phyloP scores from a whole-genome alignment of 148 eudicot species.

The Arctostaphylos glauca region DNA sequence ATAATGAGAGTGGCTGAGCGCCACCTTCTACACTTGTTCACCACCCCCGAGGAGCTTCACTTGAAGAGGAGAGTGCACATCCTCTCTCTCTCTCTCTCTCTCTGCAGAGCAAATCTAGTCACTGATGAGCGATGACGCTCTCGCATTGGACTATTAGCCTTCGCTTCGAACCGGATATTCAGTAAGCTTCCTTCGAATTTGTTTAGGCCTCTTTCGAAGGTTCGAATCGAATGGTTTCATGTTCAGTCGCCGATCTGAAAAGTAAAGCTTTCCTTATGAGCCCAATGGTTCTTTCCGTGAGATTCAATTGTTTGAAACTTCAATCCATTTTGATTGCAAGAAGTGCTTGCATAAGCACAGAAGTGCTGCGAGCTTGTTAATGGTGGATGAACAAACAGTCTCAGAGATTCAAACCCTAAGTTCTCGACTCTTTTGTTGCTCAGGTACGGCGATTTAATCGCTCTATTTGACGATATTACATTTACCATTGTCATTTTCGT shows the following conservation, averaged over 20 bases:
- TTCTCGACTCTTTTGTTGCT: not conserved
- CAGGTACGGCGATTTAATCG: not conserved
- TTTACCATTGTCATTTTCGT: not conserved
- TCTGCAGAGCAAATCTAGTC: not conserved
- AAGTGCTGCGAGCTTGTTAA: not conserved
- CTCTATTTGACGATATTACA: not conserved
- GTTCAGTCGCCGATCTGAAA: not conserved
- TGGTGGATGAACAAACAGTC: not conserved
- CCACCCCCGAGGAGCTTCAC: not conserved
- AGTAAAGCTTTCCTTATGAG: not conserved
- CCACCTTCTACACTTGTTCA: not conserved
- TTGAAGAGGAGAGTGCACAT: too few relatives aligned
- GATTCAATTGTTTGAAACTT: not conserved
- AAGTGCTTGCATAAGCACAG: not conserved
- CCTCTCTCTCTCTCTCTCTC: slow-evolving; percentile 1
- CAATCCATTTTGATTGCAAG: not conserved
- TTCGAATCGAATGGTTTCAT: not conserved
- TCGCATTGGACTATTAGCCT: not conserved
- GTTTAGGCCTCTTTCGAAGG: not conserved
- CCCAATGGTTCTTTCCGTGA: not conserved
- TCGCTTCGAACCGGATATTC: not conserved
- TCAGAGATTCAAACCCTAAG: slow-evolving; percentile 8
- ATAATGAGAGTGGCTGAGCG: not conserved
- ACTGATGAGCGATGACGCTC: not conserved
- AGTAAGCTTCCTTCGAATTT: not conserved